Conservation (phyloP, 495 filamentous ascomycete species). For the Haplographium delicatum region DNA sequence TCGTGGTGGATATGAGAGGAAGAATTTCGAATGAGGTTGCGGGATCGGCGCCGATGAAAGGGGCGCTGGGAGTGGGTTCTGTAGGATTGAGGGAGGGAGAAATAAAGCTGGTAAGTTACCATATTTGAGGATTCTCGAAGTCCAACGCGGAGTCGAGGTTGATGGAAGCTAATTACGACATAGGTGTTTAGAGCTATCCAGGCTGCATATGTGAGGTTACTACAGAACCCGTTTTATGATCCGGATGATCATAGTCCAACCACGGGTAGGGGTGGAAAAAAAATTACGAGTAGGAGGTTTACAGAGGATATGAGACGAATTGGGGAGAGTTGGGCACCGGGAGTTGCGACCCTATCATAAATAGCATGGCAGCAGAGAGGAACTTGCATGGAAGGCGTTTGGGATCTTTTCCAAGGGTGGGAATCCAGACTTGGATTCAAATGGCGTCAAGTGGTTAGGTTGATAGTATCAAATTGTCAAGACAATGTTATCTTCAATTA, state of each 20-base stretch:
- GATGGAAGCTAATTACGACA: background rate
- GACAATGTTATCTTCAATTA: too few species aligned
- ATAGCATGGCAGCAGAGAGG: constrained; percentile 11
- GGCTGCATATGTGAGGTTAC: constrained; percentile 77
- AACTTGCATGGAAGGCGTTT: constrained; percentile 29
- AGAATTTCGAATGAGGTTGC: constrained; percentile 27
- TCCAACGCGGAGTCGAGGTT: background rate
- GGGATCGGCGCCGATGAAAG: constrained; percentile 21
- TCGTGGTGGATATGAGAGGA: constrained; percentile 82
- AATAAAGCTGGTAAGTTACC: constrained; percentile 64
- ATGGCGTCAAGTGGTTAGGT: too few species aligned
- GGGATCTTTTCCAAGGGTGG: too few species aligned
- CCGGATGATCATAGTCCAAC: constrained; percentile 74
- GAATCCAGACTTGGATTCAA: too few species aligned
- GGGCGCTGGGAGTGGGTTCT: constrained; percentile 27
- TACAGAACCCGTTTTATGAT: constrained; percentile 94
- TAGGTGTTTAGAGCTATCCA: constrained; percentile 89
- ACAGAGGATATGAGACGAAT: constrained; percentile 77
- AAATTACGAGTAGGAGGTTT: constrained; percentile 77
- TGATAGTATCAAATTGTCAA: too few species aligned
- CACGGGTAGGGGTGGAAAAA: constrained; percentile 47
- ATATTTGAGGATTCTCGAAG: background rate
- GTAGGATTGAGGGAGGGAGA: constrained; percentile 74
- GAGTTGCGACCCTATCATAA: constrained; percentile 8
- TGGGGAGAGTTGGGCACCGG: constrained; percentile 48